Evolutionary conservation across 148 eudicot genomes (phyloP).

Genomic region (Cornus controversa): DNA sequence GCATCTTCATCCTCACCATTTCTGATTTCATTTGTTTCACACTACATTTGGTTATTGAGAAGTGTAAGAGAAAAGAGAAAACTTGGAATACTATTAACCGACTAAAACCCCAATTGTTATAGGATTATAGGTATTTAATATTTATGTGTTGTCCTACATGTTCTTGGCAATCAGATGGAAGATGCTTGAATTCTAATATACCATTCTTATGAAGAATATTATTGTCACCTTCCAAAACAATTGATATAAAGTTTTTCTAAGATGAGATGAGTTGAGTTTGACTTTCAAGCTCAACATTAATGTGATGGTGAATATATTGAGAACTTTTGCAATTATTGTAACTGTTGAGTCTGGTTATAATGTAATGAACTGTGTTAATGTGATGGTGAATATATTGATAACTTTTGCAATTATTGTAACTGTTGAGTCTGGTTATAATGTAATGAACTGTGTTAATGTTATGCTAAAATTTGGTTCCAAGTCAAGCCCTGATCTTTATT

Average conservation of each 20-base stretch:
- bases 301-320: not conserved
- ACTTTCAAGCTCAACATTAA: not conserved
- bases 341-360: not conserved
- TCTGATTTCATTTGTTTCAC: not conserved
- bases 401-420: not conserved
- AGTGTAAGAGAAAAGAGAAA: not conserved
- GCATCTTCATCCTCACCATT: not conserved
- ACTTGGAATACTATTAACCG: not conserved
- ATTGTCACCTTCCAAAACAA: not conserved
- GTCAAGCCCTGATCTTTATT: not conserved
- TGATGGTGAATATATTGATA: not conserved
- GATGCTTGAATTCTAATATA: not conserved
- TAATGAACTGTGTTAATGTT: not conserved
- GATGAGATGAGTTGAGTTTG: not conserved
- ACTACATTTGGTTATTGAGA: not conserved
- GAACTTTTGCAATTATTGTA: not conserved
- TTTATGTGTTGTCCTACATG: not conserved
- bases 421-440: not conserved
- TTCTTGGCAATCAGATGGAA: not conserved
- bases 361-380: not conserved
- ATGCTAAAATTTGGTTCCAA: not conserved
- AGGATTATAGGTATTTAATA: not conserved
- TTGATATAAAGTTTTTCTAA: not conserved
- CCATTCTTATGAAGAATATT: not conserved
- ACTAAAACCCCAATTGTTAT: not conserved